Percentiles rank a stretch among this genome's conserved stretches.
Conservation (phyloP, 352 stramenopile species). For the Stephanocyclus meneghinianus region DNA sequence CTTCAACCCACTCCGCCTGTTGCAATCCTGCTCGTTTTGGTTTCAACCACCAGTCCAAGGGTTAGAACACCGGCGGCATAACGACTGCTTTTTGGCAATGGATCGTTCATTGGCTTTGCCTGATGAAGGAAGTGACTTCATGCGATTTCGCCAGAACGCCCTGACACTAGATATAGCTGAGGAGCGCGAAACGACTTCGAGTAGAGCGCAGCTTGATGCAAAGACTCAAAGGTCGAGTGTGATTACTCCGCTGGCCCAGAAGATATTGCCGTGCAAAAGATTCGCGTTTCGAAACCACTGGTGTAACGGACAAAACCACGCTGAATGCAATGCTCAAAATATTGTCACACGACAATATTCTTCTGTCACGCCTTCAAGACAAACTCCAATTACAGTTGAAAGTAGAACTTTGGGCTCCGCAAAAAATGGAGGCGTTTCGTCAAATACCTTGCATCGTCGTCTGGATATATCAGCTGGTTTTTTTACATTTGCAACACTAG, state of each 20-base stretch:
- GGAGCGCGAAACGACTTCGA: not conserved
- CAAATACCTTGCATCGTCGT: slow-evolving; percentile 31
- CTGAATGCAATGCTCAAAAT: slow-evolving; percentile 3
- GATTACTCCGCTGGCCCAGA: not conserved
- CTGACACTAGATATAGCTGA: not conserved
- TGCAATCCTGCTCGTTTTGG: slow-evolving; percentile 21
- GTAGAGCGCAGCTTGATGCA: no score
- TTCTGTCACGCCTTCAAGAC: not conserved
- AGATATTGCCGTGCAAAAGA: not conserved
- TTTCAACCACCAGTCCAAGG: slow-evolving; percentile 12
- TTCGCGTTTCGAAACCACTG: not conserved
- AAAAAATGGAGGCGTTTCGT: slow-evolving; percentile 29
- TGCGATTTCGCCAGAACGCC: not conserved
- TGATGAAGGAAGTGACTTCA: slow-evolving; percentile 12
- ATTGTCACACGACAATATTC: not conserved
- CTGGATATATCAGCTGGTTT: slow-evolving; percentile 34
- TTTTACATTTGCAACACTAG: slow-evolving; percentile 36
- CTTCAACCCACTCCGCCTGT: slow-evolving; percentile 13
- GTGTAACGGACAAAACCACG: not conserved
- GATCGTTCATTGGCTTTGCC: not conserved
- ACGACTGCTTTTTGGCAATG: slow-evolving; percentile 28
- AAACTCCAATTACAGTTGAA: slow-evolving; percentile 24
- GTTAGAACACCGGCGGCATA: not conserved
- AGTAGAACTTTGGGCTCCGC: slow-evolving; percentile 19
- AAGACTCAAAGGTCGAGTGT: not conserved